phyloP scores from a whole-genome alignment of 192 early-diverging fungal genomes.

The Mortierella antarctica region DNA sequence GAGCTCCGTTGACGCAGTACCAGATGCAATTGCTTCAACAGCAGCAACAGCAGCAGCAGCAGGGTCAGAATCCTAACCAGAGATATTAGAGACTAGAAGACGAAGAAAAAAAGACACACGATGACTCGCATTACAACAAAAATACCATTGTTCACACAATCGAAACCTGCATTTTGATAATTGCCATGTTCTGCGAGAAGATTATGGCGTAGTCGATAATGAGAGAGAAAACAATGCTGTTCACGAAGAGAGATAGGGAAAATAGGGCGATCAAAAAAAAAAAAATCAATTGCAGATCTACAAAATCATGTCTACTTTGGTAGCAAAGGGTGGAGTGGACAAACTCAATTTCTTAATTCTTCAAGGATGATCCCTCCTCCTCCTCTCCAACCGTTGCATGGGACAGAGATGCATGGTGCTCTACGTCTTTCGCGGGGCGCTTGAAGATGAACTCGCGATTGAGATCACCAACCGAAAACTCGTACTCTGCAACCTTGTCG shows the following conservation, averaged over 20 bases:
- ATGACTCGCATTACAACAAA: too few relatives aligned
- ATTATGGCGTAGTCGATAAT: not conserved
- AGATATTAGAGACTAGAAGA: not conserved
- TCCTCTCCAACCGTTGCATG: too few relatives aligned
- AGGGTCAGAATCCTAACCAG: slow-evolving; percentile 1
- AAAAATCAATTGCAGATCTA: too few relatives aligned
- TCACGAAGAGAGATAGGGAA: too few relatives aligned
- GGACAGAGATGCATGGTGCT: not conserved
- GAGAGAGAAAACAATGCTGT: too few relatives aligned
- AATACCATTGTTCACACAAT: too few relatives aligned
- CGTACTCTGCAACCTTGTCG: slow-evolving; percentile 23
- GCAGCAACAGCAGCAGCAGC: slow-evolving; percentile 18
- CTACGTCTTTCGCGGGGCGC: not conserved
- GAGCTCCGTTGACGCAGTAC: slow-evolving; percentile 18
- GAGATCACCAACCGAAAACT: slow-evolving; percentile 20
- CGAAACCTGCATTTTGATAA: too few relatives aligned
- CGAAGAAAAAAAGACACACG: too few relatives aligned
- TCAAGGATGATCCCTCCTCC: not conserved
- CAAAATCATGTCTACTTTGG: too few relatives aligned
- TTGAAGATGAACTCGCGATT: slow-evolving; percentile 49
- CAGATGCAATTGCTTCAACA: slow-evolving; percentile 27
- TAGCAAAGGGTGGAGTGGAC: too few relatives aligned
- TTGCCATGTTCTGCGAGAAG: too few relatives aligned
- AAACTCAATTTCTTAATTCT: not conserved
- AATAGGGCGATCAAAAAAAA: too few relatives aligned